Evolutionary conservation across 73 alveolate species (phyloP), one percentile per base, ranked within the genome.

Genomic region (Paramecium biaurelia): DNA sequence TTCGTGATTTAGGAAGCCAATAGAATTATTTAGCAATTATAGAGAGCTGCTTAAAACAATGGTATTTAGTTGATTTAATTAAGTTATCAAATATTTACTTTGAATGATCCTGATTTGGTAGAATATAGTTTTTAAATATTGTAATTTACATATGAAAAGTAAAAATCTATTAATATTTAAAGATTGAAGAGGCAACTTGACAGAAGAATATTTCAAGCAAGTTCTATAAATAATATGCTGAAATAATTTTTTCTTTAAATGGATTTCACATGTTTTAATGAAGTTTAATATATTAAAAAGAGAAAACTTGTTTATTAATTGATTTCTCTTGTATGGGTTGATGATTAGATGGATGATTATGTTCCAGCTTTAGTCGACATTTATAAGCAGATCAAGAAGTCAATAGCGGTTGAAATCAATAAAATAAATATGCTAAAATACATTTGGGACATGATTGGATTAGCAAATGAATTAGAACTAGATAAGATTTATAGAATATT

Each of bases 381-480:
- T 14, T 79, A 79, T 45, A 79, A 79, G 47, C 11, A 43, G n/a
- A 79, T 79, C 6, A 79, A 79, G 28, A 38, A 23, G 24, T 43
- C 70, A 9, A 79, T 79, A 15, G 32, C 72, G 1, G n/a, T 30
- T 4, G 90, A 79, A 42, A 42, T 72, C 7, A 24, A 45, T 21
- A 79, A 79, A 47, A 79, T 79, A 20, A 79, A 79, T 79, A 41
- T 79, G 74, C 34, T 79, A 2, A 79, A 79, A 45, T 79, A 79
- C 47, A 79, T 79, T 20, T 79, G 90, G 90, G 90, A 79, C 37
- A 23, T 79, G 74, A 79, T 79, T 30, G 90, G 90, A 4, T 28
- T 79, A 20, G 45, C 30, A 3, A 45, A 41, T 43, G 47, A 79
- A 45, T 21, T 79, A 42, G 76, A 43, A 14, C 12, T 43, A 9